Evolutionary conservation across 768 basidiomycete species (phyloP), one percentile per base, ranked within the genome.

Genomic region (Rhodotorula taiwanensis): DNA sequence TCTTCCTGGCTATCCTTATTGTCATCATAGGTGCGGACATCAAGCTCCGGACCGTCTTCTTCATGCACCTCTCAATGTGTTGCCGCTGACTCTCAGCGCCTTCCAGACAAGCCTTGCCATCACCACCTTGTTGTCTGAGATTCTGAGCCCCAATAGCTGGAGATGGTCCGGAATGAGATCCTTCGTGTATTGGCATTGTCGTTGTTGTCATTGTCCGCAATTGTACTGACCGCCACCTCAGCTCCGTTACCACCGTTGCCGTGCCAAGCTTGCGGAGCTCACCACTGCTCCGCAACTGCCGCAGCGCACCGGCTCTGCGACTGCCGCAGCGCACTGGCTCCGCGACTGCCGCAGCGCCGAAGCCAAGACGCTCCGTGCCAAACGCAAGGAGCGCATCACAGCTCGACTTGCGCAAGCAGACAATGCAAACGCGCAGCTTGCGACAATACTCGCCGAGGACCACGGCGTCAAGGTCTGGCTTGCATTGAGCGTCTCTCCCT

Each of bases 401-500:
- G n/a, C n/a, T n/a, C n/a, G n/a, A n/a, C n/a, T n/a, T n/a, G n/a
- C n/a, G n/a, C 31, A 2, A 18, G 49, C 27, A 5, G 30, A 3
- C 23, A 15, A 3, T 5, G 5, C 5, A 16, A 20, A 14, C 10
- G 2, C 2, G 49, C 33, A 16, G 20, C 11, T n/a, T 3, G 30
- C 34, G 14, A 2, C 4, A 11, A 47, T 43, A 23, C 39, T 58
- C 48, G 25, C 31, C 23, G 16, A 34, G 3, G 4, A 25, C 34
- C 18, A 51, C 21, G 58, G 58, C 27, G 33, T 51, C 15, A 34
- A 59, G 42, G 58, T 13, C 14, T 59, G 58, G 58, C 49, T 20
- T 3, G n/a, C 21, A 10, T 5, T 41, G 5, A n/a, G n/a, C 23
- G 3, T 34, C 47, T 4, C 31, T n/a, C n/a, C n/a, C n/a, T n/a